These are phyloP conservation scores for Ulota crispa DNA, from an alignment of 225 moss, liverwort and hornwort species.

Conservation along the genomic window DNA sequence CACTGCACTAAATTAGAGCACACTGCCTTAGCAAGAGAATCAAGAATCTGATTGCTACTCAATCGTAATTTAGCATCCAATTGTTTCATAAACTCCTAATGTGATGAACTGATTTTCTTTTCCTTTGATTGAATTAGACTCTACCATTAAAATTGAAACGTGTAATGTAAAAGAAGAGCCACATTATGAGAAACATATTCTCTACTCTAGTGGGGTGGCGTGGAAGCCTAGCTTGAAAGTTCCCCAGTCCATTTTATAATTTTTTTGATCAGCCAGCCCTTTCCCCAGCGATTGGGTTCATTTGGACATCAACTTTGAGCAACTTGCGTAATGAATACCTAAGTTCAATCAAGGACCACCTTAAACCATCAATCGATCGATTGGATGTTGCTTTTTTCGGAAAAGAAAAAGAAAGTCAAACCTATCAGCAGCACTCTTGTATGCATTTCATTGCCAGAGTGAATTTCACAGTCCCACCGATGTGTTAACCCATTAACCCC, in stretches of 20 bases:
- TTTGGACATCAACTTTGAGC: not conserved
- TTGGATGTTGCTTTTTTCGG: not conserved
- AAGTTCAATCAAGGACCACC: not conserved
- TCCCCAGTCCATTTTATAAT: not conserved
- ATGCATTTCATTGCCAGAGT: too few species aligned
- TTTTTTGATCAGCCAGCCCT: not conserved
- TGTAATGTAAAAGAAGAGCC: not conserved
- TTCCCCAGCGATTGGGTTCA: too few species aligned
- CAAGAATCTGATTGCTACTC: too few species aligned
- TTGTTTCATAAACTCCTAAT: not conserved
- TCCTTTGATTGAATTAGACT: not conserved
- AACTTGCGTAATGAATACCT: not conserved
- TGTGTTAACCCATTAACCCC: too few species aligned
- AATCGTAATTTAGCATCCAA: not conserved
- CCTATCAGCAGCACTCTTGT: too few species aligned
- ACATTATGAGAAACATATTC: not conserved
- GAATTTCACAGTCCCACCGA: too few species aligned
- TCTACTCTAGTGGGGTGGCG: not conserved
- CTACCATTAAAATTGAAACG: not conserved
- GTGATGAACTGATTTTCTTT: not conserved
- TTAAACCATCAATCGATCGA: not conserved
- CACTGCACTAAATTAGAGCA: too few species aligned
- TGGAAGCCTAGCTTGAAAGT: not conserved
- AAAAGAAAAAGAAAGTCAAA: too few species aligned
- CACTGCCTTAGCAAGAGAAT: too few species aligned